Base-by-base conservation (phyloP, 2,329 filamentous ascomycete species). In the Venturia pyrina region DNA sequence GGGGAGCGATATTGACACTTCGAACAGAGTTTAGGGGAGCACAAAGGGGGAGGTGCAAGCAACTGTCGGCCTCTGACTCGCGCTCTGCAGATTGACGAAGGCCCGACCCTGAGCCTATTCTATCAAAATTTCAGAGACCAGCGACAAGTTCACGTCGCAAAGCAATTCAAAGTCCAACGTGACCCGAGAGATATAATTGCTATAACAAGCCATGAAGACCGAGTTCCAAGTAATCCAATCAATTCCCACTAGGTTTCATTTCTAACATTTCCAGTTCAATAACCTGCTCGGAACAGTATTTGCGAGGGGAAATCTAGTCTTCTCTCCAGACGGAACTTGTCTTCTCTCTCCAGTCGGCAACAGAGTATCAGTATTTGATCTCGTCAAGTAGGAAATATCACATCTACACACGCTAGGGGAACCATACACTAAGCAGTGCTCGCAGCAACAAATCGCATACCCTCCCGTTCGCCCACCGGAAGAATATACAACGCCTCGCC, bases 281-380 rank as follows among this genome's bases (percentile, higher is more conserved):
- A 99, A 98, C 79, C 85, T 99, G 76, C 86, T 99, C 74, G 96
- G 95, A 75, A 99, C 95, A 71, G 95, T 99, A 75, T 99, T 98
- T 82, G 91, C 92, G 81, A 91, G 93, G 85, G 95, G 96, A 79
- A 99, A 98, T 77, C 85, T 99, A 73, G 85, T 97, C 75, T 99
- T 96, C 82, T 96, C 91, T 72, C 91, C 93, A 68, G 93, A 99
- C 85, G 96, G 96, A 75, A 95, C 91, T 72, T 93, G 91, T 79
- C 85, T 99, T 70, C 90, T 96, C 73, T 99, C 95, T 57, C 96
- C 95, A 8, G 95, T 99, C 64, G 95, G 95, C 75, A 99, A 98
- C 79, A 84, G 92, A 74, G 92, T 99, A 68, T 91, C 93, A 1
- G 89, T 98, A 64, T 99, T 99, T 78, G 93, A 99, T 76, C 83